These are phyloP conservation scores for Cymodocea nodosa DNA, from an alignment of 116 monocot genomes.

Conservation along the genomic window DNA sequence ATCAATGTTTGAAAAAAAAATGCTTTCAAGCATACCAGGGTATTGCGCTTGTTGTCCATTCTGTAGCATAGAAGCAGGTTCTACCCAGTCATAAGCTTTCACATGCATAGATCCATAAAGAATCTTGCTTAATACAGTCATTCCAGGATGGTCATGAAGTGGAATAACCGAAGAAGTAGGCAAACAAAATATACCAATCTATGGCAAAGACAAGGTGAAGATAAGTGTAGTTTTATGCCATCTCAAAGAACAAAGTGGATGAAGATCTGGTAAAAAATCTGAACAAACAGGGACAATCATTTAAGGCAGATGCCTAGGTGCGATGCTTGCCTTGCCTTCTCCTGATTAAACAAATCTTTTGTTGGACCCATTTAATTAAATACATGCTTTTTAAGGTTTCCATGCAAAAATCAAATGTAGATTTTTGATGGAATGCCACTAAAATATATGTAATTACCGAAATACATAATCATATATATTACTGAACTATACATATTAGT, in stretches of 20 bases:
- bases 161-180: slow-evolving; percentile 92
- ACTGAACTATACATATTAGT: no score
- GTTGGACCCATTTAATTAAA: no score
- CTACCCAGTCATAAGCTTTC: slow-evolving; percentile 85
- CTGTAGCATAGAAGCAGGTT: slow-evolving; percentile 34
- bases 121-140: slow-evolving; percentile 93
- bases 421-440: no score
- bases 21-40: slow-evolving; percentile 24
- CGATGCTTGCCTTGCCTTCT: no score
- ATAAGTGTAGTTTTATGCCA: not conserved
- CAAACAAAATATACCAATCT: slow-evolving; percentile 94
- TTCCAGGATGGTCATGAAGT: slow-evolving; percentile 95
- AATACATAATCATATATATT: no score
- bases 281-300: no score
- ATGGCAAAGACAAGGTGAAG: not conserved
- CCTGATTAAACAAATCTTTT: no score
- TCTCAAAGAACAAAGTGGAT: not conserved
- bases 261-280: no score
- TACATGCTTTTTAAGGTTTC: no score
- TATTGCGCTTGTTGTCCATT: slow-evolving; percentile 20
- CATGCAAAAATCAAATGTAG: no score
- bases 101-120: slow-evolving; percentile 97
- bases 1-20: not conserved
- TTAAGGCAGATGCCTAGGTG: no score
- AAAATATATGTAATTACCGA: no score